Conservation (phyloP, 805 yeast species). For the Barnettozyma californica region DNA sequence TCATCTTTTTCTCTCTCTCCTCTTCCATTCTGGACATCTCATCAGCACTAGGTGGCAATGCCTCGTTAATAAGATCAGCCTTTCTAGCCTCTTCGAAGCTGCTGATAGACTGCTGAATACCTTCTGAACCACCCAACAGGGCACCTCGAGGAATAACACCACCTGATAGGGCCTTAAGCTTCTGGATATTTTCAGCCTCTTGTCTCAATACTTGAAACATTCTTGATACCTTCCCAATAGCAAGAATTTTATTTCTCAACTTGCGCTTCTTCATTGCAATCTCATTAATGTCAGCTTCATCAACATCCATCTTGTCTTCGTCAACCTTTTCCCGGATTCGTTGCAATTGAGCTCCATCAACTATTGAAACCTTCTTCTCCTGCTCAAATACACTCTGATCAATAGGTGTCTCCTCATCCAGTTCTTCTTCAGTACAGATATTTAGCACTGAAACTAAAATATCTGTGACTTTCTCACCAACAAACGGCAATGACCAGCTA, state of each 20-base stretch:
- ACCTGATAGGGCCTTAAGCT: slow-evolving; percentile 64
- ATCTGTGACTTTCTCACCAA: slow-evolving; percentile 93
- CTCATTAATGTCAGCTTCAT: slow-evolving; percentile 17
- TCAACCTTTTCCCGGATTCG: slow-evolving; percentile 26
- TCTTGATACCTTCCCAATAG: slow-evolving; percentile 92
- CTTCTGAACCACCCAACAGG: slow-evolving; percentile 75
- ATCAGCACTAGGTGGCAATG: slow-evolving; percentile 74
- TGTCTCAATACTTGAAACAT: slow-evolving; percentile 87
- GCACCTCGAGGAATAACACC: slow-evolving; percentile 86
- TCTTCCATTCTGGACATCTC: slow-evolving; percentile 43
- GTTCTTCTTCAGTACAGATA: slow-evolving; percentile 92
- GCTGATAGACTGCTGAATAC: slow-evolving; percentile 60
- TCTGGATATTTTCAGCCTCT: slow-evolving; percentile 81
- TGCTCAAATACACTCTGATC: slow-evolving; percentile 20
- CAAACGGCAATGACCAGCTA: slow-evolving; percentile 96
- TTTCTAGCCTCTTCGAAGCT: slow-evolving; percentile 79
- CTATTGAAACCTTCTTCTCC: not conserved
- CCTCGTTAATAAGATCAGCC: slow-evolving; percentile 81
- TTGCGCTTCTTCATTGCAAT: slow-evolving; percentile 41
- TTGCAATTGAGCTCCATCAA: not conserved
- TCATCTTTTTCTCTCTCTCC: slow-evolving; percentile 40
- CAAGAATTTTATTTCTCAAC: slow-evolving; percentile 80
- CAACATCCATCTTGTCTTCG: not conserved
- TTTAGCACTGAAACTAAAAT: slow-evolving; percentile 86
- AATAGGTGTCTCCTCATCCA: slow-evolving; percentile 65